Conservation (phyloP, 2,329 filamentous ascomycete genomes). For the Aureobasidium vineae region DNA sequence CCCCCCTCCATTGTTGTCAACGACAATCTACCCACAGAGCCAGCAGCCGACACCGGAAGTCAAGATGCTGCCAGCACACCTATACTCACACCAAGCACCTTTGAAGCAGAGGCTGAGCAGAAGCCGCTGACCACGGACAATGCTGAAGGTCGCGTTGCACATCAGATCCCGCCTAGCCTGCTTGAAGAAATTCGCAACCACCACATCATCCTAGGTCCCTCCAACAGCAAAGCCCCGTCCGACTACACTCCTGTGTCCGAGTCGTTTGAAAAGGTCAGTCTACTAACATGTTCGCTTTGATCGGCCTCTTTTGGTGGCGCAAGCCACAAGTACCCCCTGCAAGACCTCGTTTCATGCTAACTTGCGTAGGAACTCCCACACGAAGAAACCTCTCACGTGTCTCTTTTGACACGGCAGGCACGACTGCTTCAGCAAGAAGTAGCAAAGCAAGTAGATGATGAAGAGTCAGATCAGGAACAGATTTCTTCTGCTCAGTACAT, state of each 20-base stretch:
- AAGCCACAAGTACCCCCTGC: background rate
- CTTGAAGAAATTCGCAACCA: conserved; percentile 59
- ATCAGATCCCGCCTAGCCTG: conserved; percentile 50
- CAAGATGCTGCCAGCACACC: background rate
- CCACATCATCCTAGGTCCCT: conserved; percentile 37
- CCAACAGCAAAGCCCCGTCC: conserved; percentile 13
- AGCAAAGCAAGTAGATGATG: conserved; percentile 46
- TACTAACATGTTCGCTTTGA: background rate
- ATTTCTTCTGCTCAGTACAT: conserved; percentile 84
- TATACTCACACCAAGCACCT: conserved; percentile 11
- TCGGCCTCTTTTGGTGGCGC: background rate
- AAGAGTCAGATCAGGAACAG: conserved; percentile 75
- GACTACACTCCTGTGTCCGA: background rate
- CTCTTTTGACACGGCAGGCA: conserved; percentile 21
- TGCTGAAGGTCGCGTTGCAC: conserved; percentile 28
- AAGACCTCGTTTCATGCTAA: background rate
- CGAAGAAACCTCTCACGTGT: background rate
- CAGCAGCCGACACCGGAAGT: background rate
- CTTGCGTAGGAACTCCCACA: background rate
- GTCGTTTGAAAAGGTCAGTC: conserved; percentile 18
- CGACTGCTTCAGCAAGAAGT: conserved; percentile 27
- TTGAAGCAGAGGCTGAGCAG: conserved; percentile 20
- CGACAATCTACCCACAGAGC: background rate
- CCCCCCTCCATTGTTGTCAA: background rate
- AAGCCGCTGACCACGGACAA: conserved; percentile 15